phyloP scores from a whole-genome alignment of 2,329 filamentous ascomycete species.

The Trichoderma simmonsii region DNA sequence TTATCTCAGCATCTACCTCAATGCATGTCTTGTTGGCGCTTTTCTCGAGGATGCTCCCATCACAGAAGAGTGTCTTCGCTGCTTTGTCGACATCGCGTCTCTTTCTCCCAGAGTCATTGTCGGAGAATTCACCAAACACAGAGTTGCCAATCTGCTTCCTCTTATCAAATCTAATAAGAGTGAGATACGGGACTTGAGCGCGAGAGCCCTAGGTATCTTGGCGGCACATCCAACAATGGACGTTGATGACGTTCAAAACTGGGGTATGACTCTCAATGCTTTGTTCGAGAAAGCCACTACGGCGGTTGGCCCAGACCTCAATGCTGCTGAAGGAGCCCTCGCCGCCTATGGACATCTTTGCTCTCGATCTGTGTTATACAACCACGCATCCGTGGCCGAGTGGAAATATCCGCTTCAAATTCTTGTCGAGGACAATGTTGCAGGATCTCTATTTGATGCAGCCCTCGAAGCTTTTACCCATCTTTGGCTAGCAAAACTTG shows the following conservation, averaged over 20 bases:
- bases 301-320: conserved; percentile 41
- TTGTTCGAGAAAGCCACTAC: conserved; percentile 46
- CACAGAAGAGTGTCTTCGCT: conserved; percentile 48
- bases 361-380: conserved; percentile 46
- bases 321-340: conserved; percentile 46
- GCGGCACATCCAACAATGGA: conserved; percentile 59
- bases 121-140: conserved; percentile 45
- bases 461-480: conserved; percentile 45
- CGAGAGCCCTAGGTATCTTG: conserved; percentile 72
- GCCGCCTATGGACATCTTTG: conserved; percentile 44
- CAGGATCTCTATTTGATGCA: conserved; percentile 41
- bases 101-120: conserved; percentile 51
- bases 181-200: conserved; percentile 62
- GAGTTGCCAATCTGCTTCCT: conserved; percentile 50
- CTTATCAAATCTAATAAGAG: conserved; percentile 70
- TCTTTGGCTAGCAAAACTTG: conserved; percentile 46
- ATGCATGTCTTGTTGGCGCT: conserved; percentile 57
- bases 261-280: conserved; percentile 33
- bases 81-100: conserved; percentile 53
- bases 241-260: conserved; percentile 29
- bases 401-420: conserved; percentile 32
- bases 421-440: conserved; percentile 30
- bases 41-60: conserved; percentile 41
- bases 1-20: conserved; percentile 45
- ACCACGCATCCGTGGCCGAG: conserved; percentile 28